phyloP scores from a whole-genome alignment of 805 yeast species.

The Dipodascus geniculatus region DNA sequence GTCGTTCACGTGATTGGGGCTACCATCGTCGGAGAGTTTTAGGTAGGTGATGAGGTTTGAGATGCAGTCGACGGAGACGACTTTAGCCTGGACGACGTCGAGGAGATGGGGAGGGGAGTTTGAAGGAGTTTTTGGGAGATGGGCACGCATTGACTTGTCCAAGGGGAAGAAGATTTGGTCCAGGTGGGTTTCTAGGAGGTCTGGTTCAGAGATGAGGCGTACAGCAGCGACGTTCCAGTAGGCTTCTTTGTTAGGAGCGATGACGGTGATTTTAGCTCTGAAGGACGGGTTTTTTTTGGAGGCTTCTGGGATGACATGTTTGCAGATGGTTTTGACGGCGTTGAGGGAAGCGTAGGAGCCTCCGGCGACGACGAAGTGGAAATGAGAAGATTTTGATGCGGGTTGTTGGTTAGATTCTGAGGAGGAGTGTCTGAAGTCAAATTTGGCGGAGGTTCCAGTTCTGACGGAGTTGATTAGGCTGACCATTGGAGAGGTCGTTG shows the following conservation, averaged over 20 bases:
- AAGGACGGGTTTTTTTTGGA: background rate
- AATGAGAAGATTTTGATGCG: background rate
- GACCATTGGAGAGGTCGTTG: background rate
- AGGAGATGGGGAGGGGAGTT: background rate
- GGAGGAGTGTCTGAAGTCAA: background rate
- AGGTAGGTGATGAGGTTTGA: background rate
- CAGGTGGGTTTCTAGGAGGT: background rate
- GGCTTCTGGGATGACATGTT: background rate
- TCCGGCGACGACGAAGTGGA: slow-evolving; percentile 4
- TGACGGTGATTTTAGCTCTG: background rate
- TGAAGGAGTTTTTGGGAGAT: background rate
- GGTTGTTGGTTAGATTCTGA: background rate
- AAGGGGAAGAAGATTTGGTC: background rate
- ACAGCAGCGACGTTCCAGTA: slow-evolving; percentile 2
- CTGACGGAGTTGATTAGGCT: background rate
- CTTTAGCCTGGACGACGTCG: slow-evolving; percentile 11
- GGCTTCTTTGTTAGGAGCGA: slow-evolving; percentile 2
- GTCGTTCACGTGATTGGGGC: background rate
- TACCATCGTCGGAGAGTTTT: slow-evolving; percentile 3
- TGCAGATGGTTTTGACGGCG: slow-evolving; percentile 1
- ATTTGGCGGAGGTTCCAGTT: background rate
- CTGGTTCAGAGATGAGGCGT: background rate
- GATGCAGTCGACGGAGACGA: slow-evolving; percentile 7
- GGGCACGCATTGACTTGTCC: background rate
- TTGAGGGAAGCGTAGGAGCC: slow-evolving; percentile 5